Evolutionary conservation across 345 rosid species (phyloP).

Genomic region (Physaria fendleri): DNA sequence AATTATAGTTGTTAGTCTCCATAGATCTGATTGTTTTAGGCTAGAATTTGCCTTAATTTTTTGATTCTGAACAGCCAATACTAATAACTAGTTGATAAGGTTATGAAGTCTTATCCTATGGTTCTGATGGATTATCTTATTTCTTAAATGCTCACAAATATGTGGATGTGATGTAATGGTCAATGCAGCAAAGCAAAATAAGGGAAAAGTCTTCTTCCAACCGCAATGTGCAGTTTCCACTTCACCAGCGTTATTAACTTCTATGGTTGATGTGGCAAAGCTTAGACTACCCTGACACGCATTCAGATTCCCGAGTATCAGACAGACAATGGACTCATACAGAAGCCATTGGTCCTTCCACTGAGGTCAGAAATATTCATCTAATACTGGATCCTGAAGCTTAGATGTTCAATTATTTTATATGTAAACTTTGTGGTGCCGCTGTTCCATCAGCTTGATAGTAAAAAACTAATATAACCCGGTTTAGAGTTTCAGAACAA

Average conservation of each 20-base stretch:
- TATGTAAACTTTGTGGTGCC: too few species aligned
- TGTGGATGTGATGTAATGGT: slow-evolving; percentile 10
- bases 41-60: too few species aligned
- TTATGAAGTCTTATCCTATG: background rate
- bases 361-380: slow-evolving; percentile 42
- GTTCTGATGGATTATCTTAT: background rate
- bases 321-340: slow-evolving; percentile 59
- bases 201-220: slow-evolving; percentile 42
- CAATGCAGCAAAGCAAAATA: slow-evolving; percentile 54
- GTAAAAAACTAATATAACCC: too few species aligned
- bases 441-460: too few species aligned
- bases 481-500: too few species aligned
- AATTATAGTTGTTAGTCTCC: background rate
- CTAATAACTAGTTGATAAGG: background rate
- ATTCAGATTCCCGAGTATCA: slow-evolving; percentile 40
- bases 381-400: background rate
- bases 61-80: background rate
- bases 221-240: slow-evolving; percentile 69
- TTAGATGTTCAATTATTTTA: too few species aligned
- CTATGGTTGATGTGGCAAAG: slow-evolving; percentile 67
- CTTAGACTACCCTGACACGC: slow-evolving; percentile 65
- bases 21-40: background rate
- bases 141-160: background rate
- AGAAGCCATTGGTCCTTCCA: slow-evolving; percentile 42
- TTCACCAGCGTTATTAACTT: slow-evolving; percentile 41